Base-by-base conservation (phyloP, 495 filamentous ascomycete species). In the Astrothelium subdiscretum region DNA sequence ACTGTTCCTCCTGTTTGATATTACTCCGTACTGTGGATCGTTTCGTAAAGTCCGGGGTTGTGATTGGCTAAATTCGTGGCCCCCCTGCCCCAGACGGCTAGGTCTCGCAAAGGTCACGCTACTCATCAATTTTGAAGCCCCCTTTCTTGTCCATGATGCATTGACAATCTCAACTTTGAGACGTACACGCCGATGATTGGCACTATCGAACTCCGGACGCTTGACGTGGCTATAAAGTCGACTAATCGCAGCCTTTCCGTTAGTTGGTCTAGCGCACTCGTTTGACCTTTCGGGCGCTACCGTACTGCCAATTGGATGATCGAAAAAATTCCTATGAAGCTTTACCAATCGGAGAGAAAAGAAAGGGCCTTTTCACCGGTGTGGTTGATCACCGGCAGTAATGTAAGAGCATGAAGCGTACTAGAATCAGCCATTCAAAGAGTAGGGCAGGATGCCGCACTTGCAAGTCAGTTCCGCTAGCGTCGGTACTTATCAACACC, bases 351-450 rank as follows among this genome's bases (percentile, higher is more conserved):
- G 20, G 20, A 15, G 43, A 48, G 43, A 48, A 48, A 48, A 20
- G 11, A 48, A 18, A 48, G 43, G 43, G 43, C 43, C 20, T 20
- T 48, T 18, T 48, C 43, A 48, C 12, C 20, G 20, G 43, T 48
- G 20, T n/a, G 43, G 20, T 15, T 20, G n/a, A 22, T 22, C 43
- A 20, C 43, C 20, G 20, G 43, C 15, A 20, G 12, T 48, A 18
- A 18, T 20, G 12, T n/a, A 48, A 48, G 43, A 48, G 5, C 43
- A 48, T 48, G 43, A 48, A 20, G 43, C 43, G 13, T 22, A 48
- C 43, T 48, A 48, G 43, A 48, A 48, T 48, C 43, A 48, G 43
- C n/a, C 43, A 48, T 48, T 48, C 43, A 20, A 48, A 48, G 43
- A 48, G 43, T 18, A 48, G 43, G 43, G 43, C 20, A 48, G 43